phyloP scores from a whole-genome alignment of 352 stramenopile species.

The Globisporangium parvum region DNA sequence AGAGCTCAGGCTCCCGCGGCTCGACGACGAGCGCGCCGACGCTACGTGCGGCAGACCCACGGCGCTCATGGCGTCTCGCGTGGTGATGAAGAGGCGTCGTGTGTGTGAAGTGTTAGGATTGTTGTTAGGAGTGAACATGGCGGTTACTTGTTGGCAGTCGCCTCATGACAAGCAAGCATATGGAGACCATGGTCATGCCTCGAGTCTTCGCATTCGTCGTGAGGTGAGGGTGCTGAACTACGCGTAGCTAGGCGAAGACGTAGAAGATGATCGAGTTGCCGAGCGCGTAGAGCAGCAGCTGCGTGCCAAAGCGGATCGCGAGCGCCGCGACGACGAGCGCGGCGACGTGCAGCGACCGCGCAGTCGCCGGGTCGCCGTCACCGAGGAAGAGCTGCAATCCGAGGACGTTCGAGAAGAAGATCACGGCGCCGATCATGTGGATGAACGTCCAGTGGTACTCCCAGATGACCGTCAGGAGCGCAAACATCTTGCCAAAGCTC shows the following conservation, averaged over 20 bases:
- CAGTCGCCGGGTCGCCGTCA: slow-evolving; percentile 30
- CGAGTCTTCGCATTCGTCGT: too few relatives aligned
- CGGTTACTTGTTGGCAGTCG: too few relatives aligned
- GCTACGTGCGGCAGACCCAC: slow-evolving; percentile 49
- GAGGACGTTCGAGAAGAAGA: slow-evolving; percentile 69
- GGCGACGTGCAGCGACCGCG: slow-evolving; percentile 30
- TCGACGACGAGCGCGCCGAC: slow-evolving; percentile 38
- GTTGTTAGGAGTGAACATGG: too few relatives aligned
- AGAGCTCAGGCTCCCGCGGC: slow-evolving; percentile 34
- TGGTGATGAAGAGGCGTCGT: too few relatives aligned
- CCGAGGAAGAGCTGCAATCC: slow-evolving; percentile 61
- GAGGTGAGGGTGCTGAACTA: too few relatives aligned
- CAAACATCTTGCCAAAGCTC: slow-evolving; percentile 83
- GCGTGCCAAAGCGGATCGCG: slow-evolving; percentile 28
- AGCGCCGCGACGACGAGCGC: slow-evolving; percentile 36
- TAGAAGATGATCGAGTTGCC: slow-evolving; percentile 76
- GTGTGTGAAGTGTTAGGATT: too few relatives aligned
- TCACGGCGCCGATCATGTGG: slow-evolving; percentile 71
- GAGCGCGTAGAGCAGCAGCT: slow-evolving; percentile 57
- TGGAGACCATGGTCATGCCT: too few relatives aligned
- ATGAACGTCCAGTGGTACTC: slow-evolving; percentile 84
- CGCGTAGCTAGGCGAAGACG: slow-evolving; percentile 56
- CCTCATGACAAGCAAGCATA: too few relatives aligned
- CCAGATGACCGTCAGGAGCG: slow-evolving; percentile 80
- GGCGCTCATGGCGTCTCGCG: slow-evolving; percentile 17